Base-by-base conservation (phyloP, 2,329 filamentous ascomycete genomes). In the Sporothrix brunneoviolacea region DNA sequence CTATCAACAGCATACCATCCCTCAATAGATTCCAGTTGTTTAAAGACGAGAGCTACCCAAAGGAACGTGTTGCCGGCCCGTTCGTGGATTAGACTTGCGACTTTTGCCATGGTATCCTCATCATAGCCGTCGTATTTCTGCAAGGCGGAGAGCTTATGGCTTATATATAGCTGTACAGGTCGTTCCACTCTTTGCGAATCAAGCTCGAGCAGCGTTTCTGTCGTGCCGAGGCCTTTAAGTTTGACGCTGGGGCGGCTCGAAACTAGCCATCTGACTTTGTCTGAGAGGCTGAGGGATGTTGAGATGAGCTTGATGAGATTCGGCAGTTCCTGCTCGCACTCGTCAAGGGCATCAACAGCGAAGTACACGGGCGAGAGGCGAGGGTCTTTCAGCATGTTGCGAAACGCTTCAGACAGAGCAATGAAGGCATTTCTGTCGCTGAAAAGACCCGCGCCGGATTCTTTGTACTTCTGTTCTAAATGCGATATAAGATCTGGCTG, bases 61-160 rank as follows among this genome's bases (percentile, higher is more conserved):
- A 72, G 62, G 43, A 71, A 70, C 3, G 62, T 69, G 46, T 60
- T 62, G 9, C 64, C 57, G 13, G 67, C 62, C 52, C 64, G 63
- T 64, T 52, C 2, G 28, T 36, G 52, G 43, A 57, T 52, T 49
- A 54, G 53, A 13, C 15, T 4, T 27, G 55, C 35, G 3, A 57
- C 22, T 16, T 49, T 18, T 3, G 35, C 46, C 30, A 58, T 39
- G 44, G 53, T 35, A 16, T 30, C 24, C 16, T 51, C 44, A 27
- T 46, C 36, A 21, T 57, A 57, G 32, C 54, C 54, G 22, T 43
- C 18, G 40, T 18, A 50, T 13, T 5, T 2, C 37, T 33, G 47
- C 15, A 59, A 38, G 41, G 21, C 35, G 3, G 42, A 21, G 33
- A 59, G 50, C 35, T 59, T 58, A 41, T 58, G 43, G 21, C 51